These are phyloP conservation scores for Xylaria sp. DNA, from an alignment of 2,329 filamentous ascomycete species.

Conservation along the genomic window DNA sequence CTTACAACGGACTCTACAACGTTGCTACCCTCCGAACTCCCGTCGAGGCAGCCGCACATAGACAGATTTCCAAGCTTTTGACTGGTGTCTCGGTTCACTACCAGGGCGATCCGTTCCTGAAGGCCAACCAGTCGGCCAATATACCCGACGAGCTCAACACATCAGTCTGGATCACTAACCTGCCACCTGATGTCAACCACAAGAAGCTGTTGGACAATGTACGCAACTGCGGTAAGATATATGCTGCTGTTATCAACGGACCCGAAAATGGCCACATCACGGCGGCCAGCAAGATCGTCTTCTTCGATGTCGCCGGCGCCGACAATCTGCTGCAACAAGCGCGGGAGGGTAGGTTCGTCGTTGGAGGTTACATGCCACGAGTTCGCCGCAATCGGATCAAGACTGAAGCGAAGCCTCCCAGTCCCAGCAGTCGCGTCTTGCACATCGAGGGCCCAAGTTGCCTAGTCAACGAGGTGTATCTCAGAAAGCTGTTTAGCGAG, in stretches of 20 bases:
- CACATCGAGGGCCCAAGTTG: slow-evolving; percentile 52
- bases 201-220: slow-evolving; percentile 52
- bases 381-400: slow-evolving; percentile 57
- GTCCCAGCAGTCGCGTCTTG: slow-evolving; percentile 53
- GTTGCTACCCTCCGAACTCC: not conserved
- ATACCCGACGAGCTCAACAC: slow-evolving; percentile 53
- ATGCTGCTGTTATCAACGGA: slow-evolving; percentile 57
- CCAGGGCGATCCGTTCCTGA: slow-evolving; percentile 45
- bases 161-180: slow-evolving; percentile 58
- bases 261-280: slow-evolving; percentile 43
- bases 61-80: not conserved
- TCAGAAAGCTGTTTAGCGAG: slow-evolving; percentile 49
- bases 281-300: slow-evolving; percentile 48
- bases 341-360: slow-evolving; percentile 49
- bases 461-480: slow-evolving; percentile 50
- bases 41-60: not conserved
- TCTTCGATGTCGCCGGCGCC: slow-evolving; percentile 55
- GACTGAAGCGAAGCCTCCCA: slow-evolving; percentile 38
- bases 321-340: slow-evolving; percentile 53
- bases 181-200: slow-evolving; percentile 51
- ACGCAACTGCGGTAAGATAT: slow-evolving; percentile 55
- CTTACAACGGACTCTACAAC: too few relatives aligned
- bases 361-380: slow-evolving; percentile 45
- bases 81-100: slow-evolving; percentile 39
- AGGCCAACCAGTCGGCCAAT: slow-evolving; percentile 47